phyloP scores from a whole-genome alignment of 2,329 filamentous ascomycete species.

The Pseudopyrenochaeta lycopersici region DNA sequence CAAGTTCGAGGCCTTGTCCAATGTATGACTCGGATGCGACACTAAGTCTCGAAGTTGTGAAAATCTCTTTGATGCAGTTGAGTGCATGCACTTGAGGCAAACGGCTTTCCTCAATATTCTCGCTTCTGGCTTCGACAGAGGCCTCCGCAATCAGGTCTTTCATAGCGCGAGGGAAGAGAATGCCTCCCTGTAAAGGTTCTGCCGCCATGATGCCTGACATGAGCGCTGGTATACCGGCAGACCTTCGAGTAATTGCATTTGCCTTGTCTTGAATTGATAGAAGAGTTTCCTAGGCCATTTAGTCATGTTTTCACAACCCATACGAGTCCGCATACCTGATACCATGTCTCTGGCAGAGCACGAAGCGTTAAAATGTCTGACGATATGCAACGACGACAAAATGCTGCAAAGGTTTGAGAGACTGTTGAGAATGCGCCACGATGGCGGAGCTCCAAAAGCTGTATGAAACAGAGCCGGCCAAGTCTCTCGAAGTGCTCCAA shows the following conservation, averaged over 20 bases:
- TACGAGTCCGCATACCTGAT: constrained; percentile 52
- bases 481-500: constrained; percentile 68
- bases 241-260: constrained; percentile 84
- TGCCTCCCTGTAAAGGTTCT: constrained; percentile 64
- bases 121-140: constrained; percentile 61
- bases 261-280: constrained; percentile 76
- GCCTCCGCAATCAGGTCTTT: constrained; percentile 69
- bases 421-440: constrained; percentile 94
- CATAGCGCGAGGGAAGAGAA: constrained; percentile 72
- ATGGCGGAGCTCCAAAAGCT: constrained; percentile 84
- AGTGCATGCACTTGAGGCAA: constrained; percentile 93
- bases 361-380: constrained; percentile 57
- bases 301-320: neutral
- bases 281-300: constrained; percentile 64
- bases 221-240: constrained; percentile 88
- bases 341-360: constrained; percentile 72
- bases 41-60: constrained; percentile 81
- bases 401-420: constrained; percentile 83
- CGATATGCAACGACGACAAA: constrained; percentile 73
- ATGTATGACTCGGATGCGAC: constrained; percentile 78
- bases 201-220: constrained; percentile 82
- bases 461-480: constrained; percentile 79
- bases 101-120: constrained; percentile 64
- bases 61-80: constrained; percentile 92
- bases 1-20: constrained; percentile 77